Evolutionary conservation across 2,329 filamentous ascomycete species (phyloP).

Genomic region (Thermothelomyces thermophilus): DNA sequence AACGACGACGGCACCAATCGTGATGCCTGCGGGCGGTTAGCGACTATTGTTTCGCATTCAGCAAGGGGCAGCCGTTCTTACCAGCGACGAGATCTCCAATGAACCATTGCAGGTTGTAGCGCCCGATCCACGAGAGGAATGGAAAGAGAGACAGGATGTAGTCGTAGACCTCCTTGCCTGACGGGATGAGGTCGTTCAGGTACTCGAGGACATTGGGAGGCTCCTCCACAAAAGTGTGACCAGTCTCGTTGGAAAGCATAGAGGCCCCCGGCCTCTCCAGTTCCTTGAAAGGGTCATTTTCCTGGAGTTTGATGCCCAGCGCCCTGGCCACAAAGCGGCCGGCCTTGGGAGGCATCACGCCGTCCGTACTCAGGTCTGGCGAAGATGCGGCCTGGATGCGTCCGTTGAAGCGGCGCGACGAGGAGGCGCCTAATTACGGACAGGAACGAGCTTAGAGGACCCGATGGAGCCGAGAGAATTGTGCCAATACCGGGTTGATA

Average conservation of each 20-base stretch:
- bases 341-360: constrained; percentile 39
- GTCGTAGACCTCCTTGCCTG: constrained; percentile 40
- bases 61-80: constrained; percentile 33
- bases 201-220: constrained; percentile 71
- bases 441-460: not conserved
- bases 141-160: constrained; percentile 76
- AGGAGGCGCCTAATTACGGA: too few species aligned
- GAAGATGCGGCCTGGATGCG: not conserved
- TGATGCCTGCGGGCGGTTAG: constrained; percentile 35
- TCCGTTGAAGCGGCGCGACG: not conserved
- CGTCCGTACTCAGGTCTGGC: not conserved
- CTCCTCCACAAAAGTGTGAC: constrained; percentile 75
- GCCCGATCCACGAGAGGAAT: constrained; percentile 78
- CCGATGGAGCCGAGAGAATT: too few species aligned
- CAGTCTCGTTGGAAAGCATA: constrained; percentile 63
- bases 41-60: not conserved
- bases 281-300: constrained; percentile 53
- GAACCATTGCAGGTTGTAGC: constrained; percentile 88
- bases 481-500: too few species aligned
- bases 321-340: constrained; percentile 70
- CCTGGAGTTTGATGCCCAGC: constrained; percentile 74
- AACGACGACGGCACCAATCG: constrained; percentile 66
- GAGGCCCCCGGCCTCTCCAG: constrained; percentile 72
- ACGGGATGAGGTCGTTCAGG: constrained; percentile 58
- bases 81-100: constrained; percentile 84